Base-by-base conservation (phyloP, 2,329 filamentous ascomycete species). In the Exophiala sp. region DNA sequence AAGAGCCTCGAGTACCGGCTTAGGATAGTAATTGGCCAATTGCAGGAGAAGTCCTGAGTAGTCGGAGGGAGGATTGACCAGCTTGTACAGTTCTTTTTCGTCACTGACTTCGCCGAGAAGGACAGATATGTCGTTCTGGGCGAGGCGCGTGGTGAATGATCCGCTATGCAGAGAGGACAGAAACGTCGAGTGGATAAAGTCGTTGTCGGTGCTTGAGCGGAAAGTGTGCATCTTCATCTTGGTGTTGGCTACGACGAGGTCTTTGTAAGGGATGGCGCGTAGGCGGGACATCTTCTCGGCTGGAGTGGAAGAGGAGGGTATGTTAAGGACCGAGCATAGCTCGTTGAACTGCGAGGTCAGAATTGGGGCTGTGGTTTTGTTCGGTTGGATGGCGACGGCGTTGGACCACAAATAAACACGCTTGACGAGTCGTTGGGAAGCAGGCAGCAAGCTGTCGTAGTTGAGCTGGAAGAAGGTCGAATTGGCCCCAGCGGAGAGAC, bases 401-500 rank as follows among this genome's bases (percentile, higher is more conserved):
- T 77, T 78, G 2, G 75, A 77, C 42, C 70, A 68, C 69, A 77
- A 73, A 53, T 73, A 71, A 4, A 75, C 57, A 1, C 72, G 65
- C 7, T 67, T 67, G 42, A 73, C 72, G 1, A 68, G 55, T 2
- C 60, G 54, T 10, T 60, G 45, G 5, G 41, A 39, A 1, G 41
- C 51, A 1, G 63, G 36, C 8, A 65, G 64, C 51, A 59, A 66
- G 32, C 68, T 71, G 44, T 70, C 71, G 47, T 69, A 68, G 5
- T 71, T 63, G 54, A 74, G 68, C 46, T 75, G 73, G 20, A 72
- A 69, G 21, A 75, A 68, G 3, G 68, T 71, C 52, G 69, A 69
- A 58, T 76, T 76, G 0, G 74, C 72, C 3, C 75, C 75, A 1
- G 75, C 75, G 49, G 72, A 75, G 3, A 72, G 66, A 3, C 72